Base-by-base conservation (phyloP, 495 filamentous ascomycete genomes). In the Xylaria venustula region DNA sequence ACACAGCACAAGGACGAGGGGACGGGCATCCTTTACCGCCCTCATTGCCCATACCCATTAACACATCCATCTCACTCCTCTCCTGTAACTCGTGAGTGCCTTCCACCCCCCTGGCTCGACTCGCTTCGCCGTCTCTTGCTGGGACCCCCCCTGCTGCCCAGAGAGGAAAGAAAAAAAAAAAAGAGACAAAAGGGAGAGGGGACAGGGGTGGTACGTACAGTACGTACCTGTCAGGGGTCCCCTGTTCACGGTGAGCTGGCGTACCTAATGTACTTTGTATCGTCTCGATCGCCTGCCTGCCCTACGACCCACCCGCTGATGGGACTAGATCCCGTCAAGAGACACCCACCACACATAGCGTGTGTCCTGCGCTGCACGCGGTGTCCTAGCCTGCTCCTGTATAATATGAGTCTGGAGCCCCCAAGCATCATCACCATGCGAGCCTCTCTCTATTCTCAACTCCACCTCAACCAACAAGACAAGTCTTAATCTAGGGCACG, bases 361-460 rank as follows among this genome's bases (percentile, higher is more conserved):
- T 28, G 9, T 58, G 62, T 59, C 26, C 56, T 42, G 58, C 25
- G 36, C 49, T 48, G 64, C 59, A 64, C 41, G 59, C 45, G 23
- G 44, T 55, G 28, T 23, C 41, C 59, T 56, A 40, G 44, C 51
- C 49, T 36, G 32, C 44, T 51, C 50, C 49, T 53, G 58, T 54
- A 60, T 61, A 54, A 47, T 63, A 63, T 59, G 64, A 66, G 62
- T 46, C 68, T 61, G n/a, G 58, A 69, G 63, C 62, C 69, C 69
- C 69, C 69, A 65, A 67, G 64, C 37, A 64, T 57, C 62, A 62
- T 69, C 62, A 64, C 14, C 69, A 50, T 15, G 56, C 23, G 37
- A 40, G 46, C 56, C 46, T 61, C 42, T 65, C 60, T 62, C 63
- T 69, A 58, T 62, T 63, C 59, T 65, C 69, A 71, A 54, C 63